Base-by-base conservation (phyloP, 1,284 basidiomycete species). In the Cryptococcus sp. region DNA sequence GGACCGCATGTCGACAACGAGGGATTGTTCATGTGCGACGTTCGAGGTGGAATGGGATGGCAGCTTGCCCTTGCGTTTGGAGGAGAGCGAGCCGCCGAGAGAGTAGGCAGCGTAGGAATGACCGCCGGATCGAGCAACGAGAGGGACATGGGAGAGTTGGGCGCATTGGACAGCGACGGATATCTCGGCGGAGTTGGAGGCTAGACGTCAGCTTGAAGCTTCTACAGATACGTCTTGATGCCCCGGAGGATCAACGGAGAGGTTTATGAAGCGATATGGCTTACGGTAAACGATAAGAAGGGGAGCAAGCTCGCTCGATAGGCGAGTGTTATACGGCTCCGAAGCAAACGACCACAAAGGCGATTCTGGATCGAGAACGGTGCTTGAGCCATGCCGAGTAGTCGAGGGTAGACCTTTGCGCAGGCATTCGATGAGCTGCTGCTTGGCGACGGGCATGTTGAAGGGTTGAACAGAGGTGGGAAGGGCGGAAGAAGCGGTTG, bases 71-170 rank as follows among this genome's bases (percentile, higher is more conserved):
- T n/a, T n/a, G n/a, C n/a, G n/a, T n/a, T 18, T 28, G 21, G n/a
- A 25, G 31, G 25, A 22, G 35, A 40, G 16, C 5, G 53, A 12
- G n/a, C 55, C 55, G 16, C 55, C 55, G 2, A 57, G 44, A 16
- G 52, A 54, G 49, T 54, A 57, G 23, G 55, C 55, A 5, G 48
- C 55, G 26, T 57, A 57, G 10, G 52, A 54, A 26, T 54, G 52
- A 0, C 55, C 55, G 11, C 55, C 55, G 12, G 55, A 57, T 12
- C 55, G 32, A 1, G 55, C 47, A 11, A 48, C 45, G 12, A 43
- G 45, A 6, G 55, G 55, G 12, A 51, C 49, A 21, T 33, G 14
- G 23, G 25, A 3, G 12, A 7, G 21, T 11, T 33, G 24, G 24
- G 51, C 52, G 34, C 54, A 56, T 36, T 36, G 18, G 12, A 56